Conservation (phyloP, 495 filamentous ascomycete species). For the Cercophora newfieldiana region DNA sequence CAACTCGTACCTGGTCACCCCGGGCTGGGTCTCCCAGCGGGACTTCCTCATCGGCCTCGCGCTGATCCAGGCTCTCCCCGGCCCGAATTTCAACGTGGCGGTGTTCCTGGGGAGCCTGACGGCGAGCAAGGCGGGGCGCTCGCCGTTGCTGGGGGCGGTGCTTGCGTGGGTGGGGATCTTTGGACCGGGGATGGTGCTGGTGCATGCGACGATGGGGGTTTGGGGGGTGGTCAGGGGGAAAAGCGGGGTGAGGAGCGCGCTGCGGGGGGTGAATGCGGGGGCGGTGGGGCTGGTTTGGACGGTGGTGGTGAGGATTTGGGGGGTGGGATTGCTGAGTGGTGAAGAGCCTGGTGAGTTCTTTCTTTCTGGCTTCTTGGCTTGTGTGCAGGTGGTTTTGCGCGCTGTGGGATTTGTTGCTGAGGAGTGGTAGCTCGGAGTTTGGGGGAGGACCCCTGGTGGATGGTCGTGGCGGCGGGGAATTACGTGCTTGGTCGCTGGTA, state of each 20-base stretch:
- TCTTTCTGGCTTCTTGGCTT: background rate
- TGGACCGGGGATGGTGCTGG: slow-evolving; percentile 1
- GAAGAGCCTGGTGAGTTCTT: background rate
- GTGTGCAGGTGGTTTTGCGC: background rate
- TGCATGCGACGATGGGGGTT: slow-evolving; percentile 11
- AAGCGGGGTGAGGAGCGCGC: background rate
- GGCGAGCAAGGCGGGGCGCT: background rate
- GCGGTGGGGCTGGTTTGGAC: slow-evolving; percentile 3
- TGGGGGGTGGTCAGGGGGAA: background rate
- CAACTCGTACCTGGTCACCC: background rate
- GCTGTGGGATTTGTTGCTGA: too few species aligned
- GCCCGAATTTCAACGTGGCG: slow-evolving; percentile 8
- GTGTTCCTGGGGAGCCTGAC: slow-evolving; percentile 11
- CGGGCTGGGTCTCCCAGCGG: slow-evolving; percentile 5
- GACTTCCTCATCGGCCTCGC: slow-evolving; percentile 7
- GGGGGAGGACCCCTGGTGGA: slow-evolving; percentile 2
- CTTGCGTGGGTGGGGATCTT: slow-evolving; percentile 9
- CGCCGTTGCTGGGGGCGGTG: background rate
- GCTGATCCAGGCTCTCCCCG: background rate
- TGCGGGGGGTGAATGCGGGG: slow-evolving; percentile 6
- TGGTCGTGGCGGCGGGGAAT: background rate
- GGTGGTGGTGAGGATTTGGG: slow-evolving; percentile 1
- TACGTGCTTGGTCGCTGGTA: background rate
- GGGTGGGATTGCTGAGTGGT: background rate
- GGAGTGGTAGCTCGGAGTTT: background rate